Conservation (phyloP, 768 basidiomycete species). For the Trichaptum fuscoviolaceum region DNA sequence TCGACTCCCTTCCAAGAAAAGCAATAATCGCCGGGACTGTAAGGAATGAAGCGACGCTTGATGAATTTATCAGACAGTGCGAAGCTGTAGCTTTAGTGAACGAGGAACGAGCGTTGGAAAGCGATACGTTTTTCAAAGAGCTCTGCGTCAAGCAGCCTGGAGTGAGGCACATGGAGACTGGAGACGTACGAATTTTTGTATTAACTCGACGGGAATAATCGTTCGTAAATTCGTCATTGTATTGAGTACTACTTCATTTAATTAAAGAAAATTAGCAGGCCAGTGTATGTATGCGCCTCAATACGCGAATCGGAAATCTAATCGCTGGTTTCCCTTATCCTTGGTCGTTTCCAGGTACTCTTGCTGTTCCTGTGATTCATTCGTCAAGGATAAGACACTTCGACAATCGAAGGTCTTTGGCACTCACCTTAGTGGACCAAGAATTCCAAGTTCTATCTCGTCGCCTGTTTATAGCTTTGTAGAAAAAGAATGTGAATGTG, state of each 20-base stretch:
- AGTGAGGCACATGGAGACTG: background rate
- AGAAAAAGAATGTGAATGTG: constrained; percentile 47
- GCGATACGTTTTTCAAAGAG: background rate
- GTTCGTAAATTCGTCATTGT: background rate
- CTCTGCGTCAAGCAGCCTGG: background rate
- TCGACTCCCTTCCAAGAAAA: constrained; percentile 2
- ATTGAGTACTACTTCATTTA: too few relatives aligned
- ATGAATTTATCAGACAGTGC: constrained; percentile 30
- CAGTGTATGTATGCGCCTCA: constrained; percentile 15
- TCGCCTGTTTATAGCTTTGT: constrained; percentile 42
- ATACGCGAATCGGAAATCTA: constrained; percentile 63
- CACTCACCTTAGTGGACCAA: constrained; percentile 40
- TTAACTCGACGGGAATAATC: background rate
- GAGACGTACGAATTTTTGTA: background rate
- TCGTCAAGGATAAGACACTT: constrained; percentile 4
- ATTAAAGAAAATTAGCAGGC: too few relatives aligned
- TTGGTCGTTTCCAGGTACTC: constrained; percentile 57
- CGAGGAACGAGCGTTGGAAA: background rate
- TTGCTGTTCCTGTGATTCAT: constrained; percentile 39
- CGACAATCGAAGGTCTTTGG: background rate
- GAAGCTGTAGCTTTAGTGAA: background rate
- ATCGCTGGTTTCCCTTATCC: constrained; percentile 52
- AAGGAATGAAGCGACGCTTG: constrained; percentile 51
- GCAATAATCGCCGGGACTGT: constrained; percentile 51
- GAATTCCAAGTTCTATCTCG: constrained; percentile 48